A percentile compares a stretch with the other conserved stretches of the same genome.
phyloP scores from a whole-genome alignment of 305 asterid genomes.

The Solanum aculeatissimum region DNA sequence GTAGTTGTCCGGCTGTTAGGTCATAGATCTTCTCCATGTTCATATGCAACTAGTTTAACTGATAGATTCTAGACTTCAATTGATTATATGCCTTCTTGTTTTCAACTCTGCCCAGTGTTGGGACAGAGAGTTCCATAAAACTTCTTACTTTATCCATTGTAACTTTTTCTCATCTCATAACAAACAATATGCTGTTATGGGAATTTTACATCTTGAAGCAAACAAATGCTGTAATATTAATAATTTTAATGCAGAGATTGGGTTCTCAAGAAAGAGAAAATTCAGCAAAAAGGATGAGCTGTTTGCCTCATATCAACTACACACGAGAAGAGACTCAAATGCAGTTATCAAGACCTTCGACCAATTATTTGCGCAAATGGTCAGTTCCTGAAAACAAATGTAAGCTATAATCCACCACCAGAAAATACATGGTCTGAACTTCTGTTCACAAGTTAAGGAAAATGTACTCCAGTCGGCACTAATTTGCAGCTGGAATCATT shows the following conservation, averaged over 20 bases:
- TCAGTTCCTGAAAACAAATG: conserved; percentile 65
- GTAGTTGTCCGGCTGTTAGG: neutral
- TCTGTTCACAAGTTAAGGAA: neutral
- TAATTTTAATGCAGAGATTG: conserved; percentile 29
- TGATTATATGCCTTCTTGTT: neutral
- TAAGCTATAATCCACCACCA: conserved; percentile 15
- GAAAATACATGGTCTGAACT: neutral
- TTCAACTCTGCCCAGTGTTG: neutral
- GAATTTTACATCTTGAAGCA: neutral
- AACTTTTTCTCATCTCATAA: neutral
- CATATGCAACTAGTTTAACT: neutral
- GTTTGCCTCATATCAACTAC: conserved; percentile 43
- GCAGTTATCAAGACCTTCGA: conserved; percentile 47
- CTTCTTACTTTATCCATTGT: neutral
- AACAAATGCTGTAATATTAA: neutral
- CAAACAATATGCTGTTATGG: neutral
- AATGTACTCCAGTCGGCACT: neutral
- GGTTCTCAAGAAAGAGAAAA: conserved; percentile 84
- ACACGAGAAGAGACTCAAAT: conserved; percentile 63
- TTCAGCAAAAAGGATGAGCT: conserved; percentile 49
- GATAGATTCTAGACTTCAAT: neutral
- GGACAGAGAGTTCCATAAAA: neutral
- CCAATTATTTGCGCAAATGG: conserved; percentile 61
- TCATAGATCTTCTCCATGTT: neutral
- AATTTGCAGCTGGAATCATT: neutral